Conservation (phyloP, 2,329 filamentous ascomycete species). For the Hypoxylon sp. region DNA sequence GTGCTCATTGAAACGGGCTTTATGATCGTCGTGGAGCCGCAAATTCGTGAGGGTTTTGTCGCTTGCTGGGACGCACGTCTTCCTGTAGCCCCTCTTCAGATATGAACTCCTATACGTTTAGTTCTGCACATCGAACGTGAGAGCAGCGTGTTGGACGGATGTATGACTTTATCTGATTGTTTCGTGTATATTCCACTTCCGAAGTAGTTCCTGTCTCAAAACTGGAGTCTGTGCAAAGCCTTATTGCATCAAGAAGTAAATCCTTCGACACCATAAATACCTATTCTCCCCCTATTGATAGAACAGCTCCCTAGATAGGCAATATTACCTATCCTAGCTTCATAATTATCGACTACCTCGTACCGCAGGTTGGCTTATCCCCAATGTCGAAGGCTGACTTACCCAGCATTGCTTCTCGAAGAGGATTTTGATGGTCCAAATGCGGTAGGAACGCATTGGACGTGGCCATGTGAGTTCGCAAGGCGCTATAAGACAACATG, state of each 20-base stretch:
- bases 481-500: slow-evolving; percentile 16
- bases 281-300: too few species aligned
- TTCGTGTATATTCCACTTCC: background rate
- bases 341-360: background rate
- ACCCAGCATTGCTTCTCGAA: background rate
- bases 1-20: too few species aligned
- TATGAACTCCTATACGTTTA: too few species aligned
- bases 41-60: too few species aligned
- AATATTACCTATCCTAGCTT: background rate
- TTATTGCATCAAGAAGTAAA: background rate
- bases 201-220: background rate
- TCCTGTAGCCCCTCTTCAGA: too few species aligned
- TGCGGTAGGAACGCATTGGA: slow-evolving; percentile 5
- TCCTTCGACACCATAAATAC: too few species aligned
- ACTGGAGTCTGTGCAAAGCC: background rate
- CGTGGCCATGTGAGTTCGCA: slow-evolving; percentile 19
- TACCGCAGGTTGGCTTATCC: slow-evolving; percentile 4
- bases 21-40: too few species aligned
- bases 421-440: slow-evolving; percentile 15
- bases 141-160: too few species aligned
- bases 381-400: background rate
- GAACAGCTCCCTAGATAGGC: too few species aligned
- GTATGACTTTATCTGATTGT: too few species aligned
- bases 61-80: too few species aligned
- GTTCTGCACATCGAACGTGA: too few species aligned